Base-by-base conservation (phyloP, 169 alveolate species). In the Babesia gibsoni region DNA sequence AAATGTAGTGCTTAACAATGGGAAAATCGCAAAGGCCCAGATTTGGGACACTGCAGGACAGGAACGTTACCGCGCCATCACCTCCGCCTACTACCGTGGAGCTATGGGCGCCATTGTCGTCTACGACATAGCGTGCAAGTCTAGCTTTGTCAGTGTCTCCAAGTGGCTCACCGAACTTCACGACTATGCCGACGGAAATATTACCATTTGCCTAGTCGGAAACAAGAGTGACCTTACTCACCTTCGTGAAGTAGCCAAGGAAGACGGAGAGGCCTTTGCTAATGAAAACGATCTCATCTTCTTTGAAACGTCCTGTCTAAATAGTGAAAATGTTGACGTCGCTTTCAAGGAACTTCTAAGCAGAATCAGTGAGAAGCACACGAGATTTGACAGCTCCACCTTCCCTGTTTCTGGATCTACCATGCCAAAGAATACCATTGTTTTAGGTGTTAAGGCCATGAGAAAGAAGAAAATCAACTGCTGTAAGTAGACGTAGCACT, bases 11-110 rank as follows among this genome's bases (percentile, higher is more conserved):
- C 82, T 93, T 54, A 82, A 73, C 65, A 97, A 95, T 54, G 96
- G 96, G 20, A 95, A 95, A 67, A 87, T 93, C 37, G 90, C 95
- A 39, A 96, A 96, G 84, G 99, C 98, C 22, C 98, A 96, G 70
- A 96, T 98, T 16, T 98, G 99, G 99, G 99, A 98, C 75, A 97
- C 99, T n/a, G 99, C 99, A 16, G 99, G 99, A 10, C 98, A 98
- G 82, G 99, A 98, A 81, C 91, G 99, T 59, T 98, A 96, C 84
- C 86, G 99, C 61, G 99, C 99, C 49, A 98, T 98, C 35, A 97
- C 99, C 23, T 92, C 97, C 10, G 99, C 99, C 32, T 97, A 98
- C 91, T 98, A 98, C 89, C 88, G 99, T 66, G 99, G 99, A 33
- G 99, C 99, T 7, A 97, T 96, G 22, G 99, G 99, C 18, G 99